These are phyloP conservation scores for Lyophyllum atratum DNA, from an alignment of 768 basidiomycete genomes.

Conservation along the genomic window DNA sequence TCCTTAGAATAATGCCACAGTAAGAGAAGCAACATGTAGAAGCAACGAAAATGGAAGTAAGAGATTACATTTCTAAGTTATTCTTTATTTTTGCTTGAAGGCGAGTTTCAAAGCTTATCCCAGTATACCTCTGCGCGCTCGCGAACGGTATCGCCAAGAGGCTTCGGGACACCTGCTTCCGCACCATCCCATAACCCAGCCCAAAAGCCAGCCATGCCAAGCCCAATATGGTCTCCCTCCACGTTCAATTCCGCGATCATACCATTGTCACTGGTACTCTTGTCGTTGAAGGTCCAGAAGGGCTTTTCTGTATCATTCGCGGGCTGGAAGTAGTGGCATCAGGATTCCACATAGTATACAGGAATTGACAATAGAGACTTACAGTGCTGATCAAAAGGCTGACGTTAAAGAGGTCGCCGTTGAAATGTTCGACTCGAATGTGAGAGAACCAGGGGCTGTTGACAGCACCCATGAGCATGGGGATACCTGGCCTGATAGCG, in stretches of 20 bases:
- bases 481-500: slow-evolving; percentile 12
- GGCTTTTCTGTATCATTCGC: slow-evolving; percentile 8
- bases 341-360: background rate
- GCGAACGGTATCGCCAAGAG: slow-evolving; percentile 17
- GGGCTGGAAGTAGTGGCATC: background rate
- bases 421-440: slow-evolving; percentile 18
- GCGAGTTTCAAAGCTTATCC: slow-evolving; percentile 11
- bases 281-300: slow-evolving; percentile 21
- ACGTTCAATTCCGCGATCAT: slow-evolving; percentile 17
- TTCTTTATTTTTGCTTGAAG: no score
- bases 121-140: slow-evolving; percentile 27
- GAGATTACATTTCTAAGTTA: no score
- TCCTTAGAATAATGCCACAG: no score
- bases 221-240: slow-evolving; percentile 13
- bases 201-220: slow-evolving; percentile 22
- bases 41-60: no score
- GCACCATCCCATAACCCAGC: slow-evolving; percentile 24
- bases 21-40: no score
- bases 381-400: slow-evolving; percentile 17
- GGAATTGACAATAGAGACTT: background rate
- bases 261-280: slow-evolving; percentile 5
- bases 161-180: slow-evolving; percentile 12
- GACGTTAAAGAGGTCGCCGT: slow-evolving; percentile 20
- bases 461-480: slow-evolving; percentile 18
- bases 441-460: slow-evolving; percentile 20